Percentiles rank a stretch among this genome's conserved stretches.
phyloP scores from a whole-genome alignment of 2,329 filamentous ascomycete species.

The Exophiala lecanii-corni region DNA sequence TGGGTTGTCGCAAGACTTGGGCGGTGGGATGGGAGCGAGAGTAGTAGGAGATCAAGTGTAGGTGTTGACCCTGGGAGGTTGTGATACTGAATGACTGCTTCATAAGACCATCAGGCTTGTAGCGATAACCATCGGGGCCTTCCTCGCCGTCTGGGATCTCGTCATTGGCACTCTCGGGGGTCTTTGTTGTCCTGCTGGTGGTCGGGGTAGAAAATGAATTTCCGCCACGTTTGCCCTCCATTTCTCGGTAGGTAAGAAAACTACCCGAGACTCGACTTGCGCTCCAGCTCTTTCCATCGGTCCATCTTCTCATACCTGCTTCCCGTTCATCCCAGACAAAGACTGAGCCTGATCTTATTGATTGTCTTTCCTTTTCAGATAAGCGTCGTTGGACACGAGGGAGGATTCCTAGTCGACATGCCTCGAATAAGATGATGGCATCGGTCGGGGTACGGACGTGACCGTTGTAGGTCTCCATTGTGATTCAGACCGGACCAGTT shows the following conservation, averaged over 20 bases:
- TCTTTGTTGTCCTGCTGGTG: conserved; percentile 61
- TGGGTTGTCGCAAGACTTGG: conserved; percentile 72
- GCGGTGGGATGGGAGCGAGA: conserved; percentile 70
- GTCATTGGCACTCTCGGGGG: conserved; percentile 79
- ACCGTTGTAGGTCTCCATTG: conserved; percentile 95
- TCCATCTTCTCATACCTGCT: conserved; percentile 97
- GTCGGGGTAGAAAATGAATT: conserved; percentile 57
- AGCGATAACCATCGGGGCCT: conserved; percentile 80
- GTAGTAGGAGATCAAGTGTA: conserved; percentile 97
- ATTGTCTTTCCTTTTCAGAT: conserved; percentile 94
- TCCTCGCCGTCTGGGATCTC: conserved; percentile 68
- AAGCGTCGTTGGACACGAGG: conserved; percentile 87
- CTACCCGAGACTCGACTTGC: conserved; percentile 95
- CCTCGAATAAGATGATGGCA: conserved; percentile 97
- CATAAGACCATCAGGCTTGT: conserved; percentile 96
- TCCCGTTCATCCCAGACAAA: conserved; percentile 99
- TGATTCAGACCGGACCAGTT: no score
- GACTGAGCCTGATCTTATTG: conserved; percentile 92
- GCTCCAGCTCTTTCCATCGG: conserved; percentile 98
- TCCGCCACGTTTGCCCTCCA: conserved; percentile 95
- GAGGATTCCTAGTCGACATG: conserved; percentile 80
- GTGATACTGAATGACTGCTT: conserved; percentile 99
- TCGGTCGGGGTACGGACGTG: conserved; percentile 93
- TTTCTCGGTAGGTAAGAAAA: conserved; percentile 95
- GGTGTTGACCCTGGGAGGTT: conserved; percentile 80